Percentiles rank a stretch among this genome's conserved stretches.
Conservation (phyloP, 2,329 filamentous ascomycete genomes). For the Claviceps capensis region DNA sequence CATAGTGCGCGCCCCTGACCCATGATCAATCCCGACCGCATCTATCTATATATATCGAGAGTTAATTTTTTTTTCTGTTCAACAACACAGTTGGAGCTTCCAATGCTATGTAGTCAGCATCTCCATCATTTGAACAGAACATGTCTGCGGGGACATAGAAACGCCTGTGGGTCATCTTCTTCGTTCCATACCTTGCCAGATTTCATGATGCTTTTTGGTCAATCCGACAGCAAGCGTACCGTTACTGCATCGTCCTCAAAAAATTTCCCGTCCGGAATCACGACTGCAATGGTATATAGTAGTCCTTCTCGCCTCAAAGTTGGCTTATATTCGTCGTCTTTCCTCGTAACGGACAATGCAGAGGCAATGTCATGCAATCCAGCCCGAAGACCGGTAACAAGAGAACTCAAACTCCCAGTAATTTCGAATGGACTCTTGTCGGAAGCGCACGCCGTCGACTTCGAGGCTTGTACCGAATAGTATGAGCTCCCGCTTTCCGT, state of each 20-base stretch:
- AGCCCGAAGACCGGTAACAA: neutral
- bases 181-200: too few relatives aligned
- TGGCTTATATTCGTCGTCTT: neutral
- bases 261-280: slow-evolving; percentile 1
- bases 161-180: neutral
- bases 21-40: neutral
- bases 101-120: too few relatives aligned
- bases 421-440: neutral
- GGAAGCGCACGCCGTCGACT: neutral
- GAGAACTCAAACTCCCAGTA: neutral
- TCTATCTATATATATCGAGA: too few relatives aligned
- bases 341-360: neutral
- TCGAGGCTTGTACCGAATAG: neutral
- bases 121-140: too few relatives aligned
- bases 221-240: neutral
- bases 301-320: neutral
- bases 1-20: too few relatives aligned
- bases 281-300: neutral
- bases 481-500: neutral
- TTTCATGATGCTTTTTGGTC: neutral
- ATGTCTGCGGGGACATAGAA: neutral
- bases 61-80: too few relatives aligned
- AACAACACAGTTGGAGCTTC: too few relatives aligned
- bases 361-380: neutral
- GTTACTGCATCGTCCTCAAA: neutral